These are phyloP conservation scores for Leucosporidium creatinivorum DNA, from an alignment of 768 basidiomycete genomes.

Conservation along the genomic window DNA sequence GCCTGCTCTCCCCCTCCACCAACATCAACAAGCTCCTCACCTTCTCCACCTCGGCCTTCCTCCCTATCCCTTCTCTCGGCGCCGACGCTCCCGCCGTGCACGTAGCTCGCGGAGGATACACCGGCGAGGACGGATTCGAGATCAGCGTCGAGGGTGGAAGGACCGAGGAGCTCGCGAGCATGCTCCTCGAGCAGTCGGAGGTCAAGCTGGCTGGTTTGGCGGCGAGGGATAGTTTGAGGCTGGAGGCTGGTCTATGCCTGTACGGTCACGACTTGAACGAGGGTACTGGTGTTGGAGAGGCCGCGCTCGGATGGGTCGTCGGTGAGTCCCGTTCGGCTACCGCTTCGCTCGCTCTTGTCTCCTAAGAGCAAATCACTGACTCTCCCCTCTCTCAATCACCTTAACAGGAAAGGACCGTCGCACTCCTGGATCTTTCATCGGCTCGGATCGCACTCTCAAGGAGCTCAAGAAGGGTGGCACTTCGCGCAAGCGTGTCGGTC, in stretches of 20 bases:
- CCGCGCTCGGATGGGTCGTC: slow-evolving; percentile 86
- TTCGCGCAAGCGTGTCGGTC: slow-evolving; percentile 59
- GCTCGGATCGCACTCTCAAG: slow-evolving; percentile 61
- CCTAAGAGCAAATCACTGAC: neutral
- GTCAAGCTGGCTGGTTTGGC: slow-evolving; percentile 85
- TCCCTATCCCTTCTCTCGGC: slow-evolving; percentile 60
- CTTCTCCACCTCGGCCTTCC: slow-evolving; percentile 76
- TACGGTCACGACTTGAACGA: slow-evolving; percentile 94
- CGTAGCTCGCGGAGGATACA: slow-evolving; percentile 90
- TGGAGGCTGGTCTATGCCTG: slow-evolving; percentile 95
- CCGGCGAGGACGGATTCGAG: slow-evolving; percentile 97
- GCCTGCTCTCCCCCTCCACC: slow-evolving; percentile 18
- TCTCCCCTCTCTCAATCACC: neutral
- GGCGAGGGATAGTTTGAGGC: slow-evolving; percentile 82
- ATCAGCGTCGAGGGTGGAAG: slow-evolving; percentile 21
- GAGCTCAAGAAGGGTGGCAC: slow-evolving; percentile 71
- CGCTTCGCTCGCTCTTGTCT: neutral
- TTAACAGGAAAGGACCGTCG: slow-evolving; percentile 69
- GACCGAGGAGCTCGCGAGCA: slow-evolving; percentile 7
- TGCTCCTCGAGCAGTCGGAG: slow-evolving; percentile 28
- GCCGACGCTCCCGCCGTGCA: slow-evolving; percentile 45
- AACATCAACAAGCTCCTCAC: slow-evolving; percentile 51
- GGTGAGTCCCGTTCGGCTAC: no score
- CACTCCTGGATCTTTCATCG: slow-evolving; percentile 61
- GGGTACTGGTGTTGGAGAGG: slow-evolving; percentile 76